Evolutionary conservation across 345 rosid species (phyloP), one percentile per base, ranked within the genome.

Genomic region (Boechera retrofracta): DNA sequence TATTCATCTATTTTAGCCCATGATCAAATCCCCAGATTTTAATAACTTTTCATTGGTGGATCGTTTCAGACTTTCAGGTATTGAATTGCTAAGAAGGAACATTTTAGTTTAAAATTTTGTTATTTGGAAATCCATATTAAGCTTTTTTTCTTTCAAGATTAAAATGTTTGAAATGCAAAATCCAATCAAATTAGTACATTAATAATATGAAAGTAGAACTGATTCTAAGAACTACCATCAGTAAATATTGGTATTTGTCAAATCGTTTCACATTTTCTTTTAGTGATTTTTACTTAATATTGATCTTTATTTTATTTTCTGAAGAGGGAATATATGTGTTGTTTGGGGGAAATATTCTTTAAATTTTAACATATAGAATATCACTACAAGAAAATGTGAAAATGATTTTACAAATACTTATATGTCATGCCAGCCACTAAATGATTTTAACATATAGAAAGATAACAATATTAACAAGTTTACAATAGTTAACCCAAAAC

Each of bases 401-500:
- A 21, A 21, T 21, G 24, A 21, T 21, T 21, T 21, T 21, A 21
- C 24, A 21, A 21, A 21, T 21, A 21, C 24, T 21, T 33, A 36
- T 36, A 8, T 36, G 10, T 31, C 33, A 31, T 31, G 33, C 33
- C 33, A 31, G 1, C 44, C 12, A 39, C 44, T 39, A 39, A 49
- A 48, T 33, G 47, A 49, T 21, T 31, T 51, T 11, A 33, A n/a
- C 33, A 53, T 15, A 54, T 9, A 54, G 49, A 68, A 47, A 26
- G 10, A 36, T 33, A 68, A 53, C 12, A 52, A 28, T 41, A 49
- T 51, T 10, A 66, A 32, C 31, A 66, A 42, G 8, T 32, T 36
- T 67, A 33, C 45, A 61, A 61, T 49, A 64, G 28, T 44, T 57
- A 74, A 72, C 26, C 21, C 26, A 67, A 67, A 78, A 15, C 65